These are phyloP conservation scores for Xylariaceae sp. DNA, from an alignment of 2,329 filamentous ascomycete species.

Conservation along the genomic window DNA sequence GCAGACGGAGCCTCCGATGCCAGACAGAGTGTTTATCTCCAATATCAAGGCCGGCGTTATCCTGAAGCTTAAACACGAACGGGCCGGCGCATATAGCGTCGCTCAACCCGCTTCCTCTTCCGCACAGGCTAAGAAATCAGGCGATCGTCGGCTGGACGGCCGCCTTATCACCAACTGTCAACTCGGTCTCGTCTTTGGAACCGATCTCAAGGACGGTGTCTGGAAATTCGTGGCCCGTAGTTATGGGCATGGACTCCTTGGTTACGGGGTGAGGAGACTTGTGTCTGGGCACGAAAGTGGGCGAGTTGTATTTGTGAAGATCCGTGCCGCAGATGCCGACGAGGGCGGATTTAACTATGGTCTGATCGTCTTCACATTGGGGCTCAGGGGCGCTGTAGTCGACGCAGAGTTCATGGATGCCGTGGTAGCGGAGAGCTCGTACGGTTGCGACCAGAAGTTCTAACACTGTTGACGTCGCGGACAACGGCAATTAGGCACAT, in stretches of 20 bases:
- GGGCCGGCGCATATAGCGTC: conserved; percentile 57
- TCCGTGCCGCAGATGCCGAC: conserved; percentile 42
- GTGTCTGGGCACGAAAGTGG: conserved; percentile 33
- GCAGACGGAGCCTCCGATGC: background rate
- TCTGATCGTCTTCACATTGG: conserved; percentile 24
- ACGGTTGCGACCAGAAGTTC: conserved; percentile 2
- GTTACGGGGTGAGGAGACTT: conserved; percentile 59
- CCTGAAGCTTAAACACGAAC: conserved; percentile 53
- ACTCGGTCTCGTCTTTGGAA: conserved; percentile 42
- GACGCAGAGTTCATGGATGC: conserved; percentile 25
- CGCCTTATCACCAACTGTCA: conserved; percentile 59
- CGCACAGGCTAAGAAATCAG: conserved; percentile 46
- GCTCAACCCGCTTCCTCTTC: conserved; percentile 57
- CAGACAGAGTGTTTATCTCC: conserved; percentile 35
- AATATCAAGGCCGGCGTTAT: conserved; percentile 54
- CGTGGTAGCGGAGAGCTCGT: conserved; percentile 29
- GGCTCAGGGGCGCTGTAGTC: conserved; percentile 25
- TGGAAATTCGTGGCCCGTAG: conserved; percentile 67
- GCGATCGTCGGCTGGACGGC: conserved; percentile 63
- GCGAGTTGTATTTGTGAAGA: conserved; percentile 38
- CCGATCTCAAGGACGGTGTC: conserved; percentile 64
- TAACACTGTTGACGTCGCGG: background rate
- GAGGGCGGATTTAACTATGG: conserved; percentile 35
- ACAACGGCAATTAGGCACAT: no score
- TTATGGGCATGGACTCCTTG: conserved; percentile 58